Evolutionary conservation across 2,329 filamentous ascomycete genomes (phyloP), one percentile per base, ranked within the genome.

Genomic region (Colletotrichum neosansevieriae): DNA sequence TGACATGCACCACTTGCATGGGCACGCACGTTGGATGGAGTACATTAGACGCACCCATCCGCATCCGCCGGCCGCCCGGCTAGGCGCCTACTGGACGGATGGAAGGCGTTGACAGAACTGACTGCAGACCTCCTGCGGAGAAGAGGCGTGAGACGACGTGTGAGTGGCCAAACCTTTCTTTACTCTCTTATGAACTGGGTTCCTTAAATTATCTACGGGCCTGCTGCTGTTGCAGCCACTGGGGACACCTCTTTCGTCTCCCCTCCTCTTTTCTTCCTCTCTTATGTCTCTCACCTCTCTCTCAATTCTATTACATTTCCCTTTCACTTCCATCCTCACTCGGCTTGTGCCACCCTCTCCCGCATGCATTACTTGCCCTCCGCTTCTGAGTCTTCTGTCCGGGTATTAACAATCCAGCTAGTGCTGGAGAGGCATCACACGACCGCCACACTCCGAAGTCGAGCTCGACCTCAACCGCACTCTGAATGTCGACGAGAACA

Each of bases 181-280:
- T 36, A 19, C 44, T 53, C 29, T 65, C 24, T 59, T 68, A 56
- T 50, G 61, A 65, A 59, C 65, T 34, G 36, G 61, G 54, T 56
- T 61, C 49, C 51, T 58, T 38, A 50, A 47, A 65, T 65, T 59
- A 65, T 68, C 47, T 65, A 65, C 54, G 61, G 65, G 65, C 60
- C 65, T 68, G 40, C 54, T 56, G 32, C 54, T 56, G 32, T 57
- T 34, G 58, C 50, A 32, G 63, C 58, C 19, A 13, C 54, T 40
- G 45, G 45, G 29, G 24, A 49, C 19, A 29, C 36, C 44, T 58
- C 34, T 60, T 36, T 61, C 32, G 45, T 53, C 38, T 58, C 17
- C 24, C 17, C 17, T 58, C 42, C 44, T 49, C 45, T 40, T 40
- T 42, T 42, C 13, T 17, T 34, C 29, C 19, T 3, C 32, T 38